Percentiles rank a stretch among this genome's conserved stretches.
phyloP scores from a whole-genome alignment of 2,329 filamentous ascomycete genomes.

The Cladosporium cucumerinum region DNA sequence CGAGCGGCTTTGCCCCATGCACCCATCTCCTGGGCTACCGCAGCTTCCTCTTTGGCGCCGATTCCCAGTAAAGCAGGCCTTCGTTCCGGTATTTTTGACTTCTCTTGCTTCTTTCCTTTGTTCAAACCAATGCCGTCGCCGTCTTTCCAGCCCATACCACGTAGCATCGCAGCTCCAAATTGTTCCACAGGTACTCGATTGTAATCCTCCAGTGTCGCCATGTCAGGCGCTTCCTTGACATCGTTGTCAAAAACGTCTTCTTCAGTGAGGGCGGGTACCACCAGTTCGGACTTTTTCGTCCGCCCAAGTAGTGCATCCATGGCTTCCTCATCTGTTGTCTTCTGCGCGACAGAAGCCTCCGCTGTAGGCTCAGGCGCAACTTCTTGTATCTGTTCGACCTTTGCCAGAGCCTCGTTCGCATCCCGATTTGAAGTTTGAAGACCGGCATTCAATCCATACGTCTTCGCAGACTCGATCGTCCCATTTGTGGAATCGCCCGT shows the following conservation, averaged over 20 bases:
- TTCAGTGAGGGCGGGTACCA: slow-evolving; percentile 40
- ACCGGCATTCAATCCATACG: slow-evolving; percentile 53
- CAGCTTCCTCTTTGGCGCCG: slow-evolving; percentile 74
- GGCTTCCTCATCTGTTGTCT: slow-evolving; percentile 58
- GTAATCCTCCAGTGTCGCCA: slow-evolving; percentile 78
- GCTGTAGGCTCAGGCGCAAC: slow-evolving; percentile 10
- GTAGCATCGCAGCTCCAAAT: slow-evolving; percentile 83
- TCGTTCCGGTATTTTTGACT: slow-evolving; percentile 63
- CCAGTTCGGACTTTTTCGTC: slow-evolving; percentile 33
- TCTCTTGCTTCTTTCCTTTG: slow-evolving; percentile 41
- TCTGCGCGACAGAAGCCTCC: slow-evolving; percentile 19
- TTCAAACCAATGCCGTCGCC: slow-evolving; percentile 57
- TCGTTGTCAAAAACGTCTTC: slow-evolving; percentile 48
- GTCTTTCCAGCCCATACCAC: slow-evolving; percentile 93
- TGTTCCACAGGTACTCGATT: slow-evolving; percentile 87
- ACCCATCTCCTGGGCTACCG: slow-evolving; percentile 66
- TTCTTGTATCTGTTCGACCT: slow-evolving; percentile 21
- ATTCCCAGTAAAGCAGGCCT: slow-evolving; percentile 81
- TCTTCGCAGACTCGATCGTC: background rate
- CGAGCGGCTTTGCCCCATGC: slow-evolving; percentile 69
- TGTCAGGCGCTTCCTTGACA: slow-evolving; percentile 67
- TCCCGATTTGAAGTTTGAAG: background rate
- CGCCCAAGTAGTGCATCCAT: slow-evolving; percentile 45
- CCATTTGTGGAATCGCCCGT: background rate
- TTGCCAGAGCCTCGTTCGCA: slow-evolving; percentile 34